Percentiles rank a stretch among this genome's conserved stretches.
Evolutionary conservation across 176 grass and related monocot genomes (phyloP).

Genomic region (Aegilops bicornis): DNA sequence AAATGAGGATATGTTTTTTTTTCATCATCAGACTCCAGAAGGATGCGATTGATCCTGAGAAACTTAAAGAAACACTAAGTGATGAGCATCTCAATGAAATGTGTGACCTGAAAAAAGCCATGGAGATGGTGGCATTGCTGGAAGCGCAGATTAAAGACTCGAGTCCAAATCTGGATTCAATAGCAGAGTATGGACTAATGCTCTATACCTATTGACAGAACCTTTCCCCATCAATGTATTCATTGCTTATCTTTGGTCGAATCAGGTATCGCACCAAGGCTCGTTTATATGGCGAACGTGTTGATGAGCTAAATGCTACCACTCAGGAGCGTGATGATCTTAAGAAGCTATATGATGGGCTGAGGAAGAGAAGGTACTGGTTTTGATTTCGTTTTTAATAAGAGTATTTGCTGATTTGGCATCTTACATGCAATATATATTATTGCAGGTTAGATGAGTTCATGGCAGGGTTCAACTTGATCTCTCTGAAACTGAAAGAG

Average conservation of each 20-base stretch:
- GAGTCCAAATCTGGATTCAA: conserved; percentile 97
- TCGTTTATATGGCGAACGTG: conserved; percentile 63
- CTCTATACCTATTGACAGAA: neutral
- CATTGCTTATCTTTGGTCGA: conserved; percentile 35
- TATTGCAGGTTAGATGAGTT: conserved; percentile 94
- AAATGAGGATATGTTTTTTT: neutral
- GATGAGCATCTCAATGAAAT: conserved; percentile 61
- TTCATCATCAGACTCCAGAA: conserved; percentile 71
- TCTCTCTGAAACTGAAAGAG: conserved; percentile 96
- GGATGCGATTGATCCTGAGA: conserved; percentile 85
- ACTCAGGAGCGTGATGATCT: conserved; percentile 93
- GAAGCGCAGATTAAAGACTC: conserved; percentile 92
- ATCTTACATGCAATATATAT: conserved; percentile 13
- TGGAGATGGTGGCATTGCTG: conserved; percentile 81
- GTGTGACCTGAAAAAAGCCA: conserved; percentile 74
- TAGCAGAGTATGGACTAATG: conserved; percentile 73
- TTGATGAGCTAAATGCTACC: conserved; percentile 77
- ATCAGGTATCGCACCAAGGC: conserved; percentile 75
- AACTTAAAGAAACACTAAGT: conserved; percentile 68
- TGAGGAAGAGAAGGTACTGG: conserved; percentile 76
- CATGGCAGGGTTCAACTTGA: conserved; percentile 93
- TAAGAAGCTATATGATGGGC: conserved; percentile 76
- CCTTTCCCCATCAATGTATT: conserved; percentile 8
- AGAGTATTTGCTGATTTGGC: neutral
- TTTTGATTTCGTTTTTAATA: neutral